These are phyloP conservation scores for Cordyceps farinosa DNA, from an alignment of 2,329 filamentous ascomycete genomes.

Conservation along the genomic window DNA sequence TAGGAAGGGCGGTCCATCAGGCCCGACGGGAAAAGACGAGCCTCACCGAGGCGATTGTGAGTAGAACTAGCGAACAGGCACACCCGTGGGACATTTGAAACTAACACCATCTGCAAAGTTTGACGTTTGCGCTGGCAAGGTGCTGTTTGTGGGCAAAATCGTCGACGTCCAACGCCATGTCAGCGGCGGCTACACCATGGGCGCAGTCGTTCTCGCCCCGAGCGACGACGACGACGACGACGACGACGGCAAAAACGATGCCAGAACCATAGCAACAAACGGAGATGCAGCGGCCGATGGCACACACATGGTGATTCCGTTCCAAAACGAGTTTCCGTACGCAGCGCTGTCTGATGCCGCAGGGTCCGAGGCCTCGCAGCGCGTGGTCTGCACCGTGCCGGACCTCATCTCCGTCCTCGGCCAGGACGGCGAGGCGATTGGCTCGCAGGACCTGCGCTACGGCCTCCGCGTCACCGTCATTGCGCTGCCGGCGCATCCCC, in stretches of 20 bases:
- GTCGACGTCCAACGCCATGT: slow-evolving; percentile 37
- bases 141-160: slow-evolving; percentile 40
- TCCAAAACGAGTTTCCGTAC: slow-evolving; percentile 41
- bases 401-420: slow-evolving; percentile 37
- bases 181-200: slow-evolving; percentile 40
- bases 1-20: too few species aligned
- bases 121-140: slow-evolving; percentile 30
- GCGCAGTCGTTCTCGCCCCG: slow-evolving; percentile 33
- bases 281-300: neutral
- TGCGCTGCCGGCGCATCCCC: slow-evolving; percentile 45
- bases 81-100: too few species aligned
- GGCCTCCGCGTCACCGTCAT: slow-evolving; percentile 49
- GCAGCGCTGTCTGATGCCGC: slow-evolving; percentile 33
- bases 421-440: slow-evolving; percentile 47
- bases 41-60: too few species aligned
- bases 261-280: slow-evolving; percentile 12
- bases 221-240: slow-evolving; percentile 10
- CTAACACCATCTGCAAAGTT: neutral
- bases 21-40: too few species aligned
- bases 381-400: slow-evolving; percentile 35
- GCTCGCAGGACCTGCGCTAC: slow-evolving; percentile 47
- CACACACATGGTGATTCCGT: slow-evolving; percentile 38
- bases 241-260: slow-evolving; percentile 11
- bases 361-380: slow-evolving; percentile 28
- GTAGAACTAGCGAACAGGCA: too few species aligned